Evolutionary conservation across 768 basidiomycete genomes (phyloP).

Genomic region (Ramaria rubella): DNA sequence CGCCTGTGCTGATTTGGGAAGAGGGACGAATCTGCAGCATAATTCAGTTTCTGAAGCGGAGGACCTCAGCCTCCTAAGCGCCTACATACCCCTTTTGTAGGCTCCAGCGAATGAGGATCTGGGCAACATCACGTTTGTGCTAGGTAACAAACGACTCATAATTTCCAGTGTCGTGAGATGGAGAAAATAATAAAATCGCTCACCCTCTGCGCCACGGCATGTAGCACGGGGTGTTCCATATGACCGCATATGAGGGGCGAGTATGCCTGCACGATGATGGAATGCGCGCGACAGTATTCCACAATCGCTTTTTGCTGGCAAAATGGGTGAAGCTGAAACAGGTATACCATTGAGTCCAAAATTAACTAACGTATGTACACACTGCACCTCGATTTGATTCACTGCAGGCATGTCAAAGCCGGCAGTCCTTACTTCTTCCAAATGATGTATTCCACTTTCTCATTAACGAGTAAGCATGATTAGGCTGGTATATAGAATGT

Average conservation of each 20-base stretch:
- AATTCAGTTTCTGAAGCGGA: not conserved
- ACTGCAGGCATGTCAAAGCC: conserved; percentile 17
- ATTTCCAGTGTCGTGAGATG: not conserved
- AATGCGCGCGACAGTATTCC: conserved; percentile 6
- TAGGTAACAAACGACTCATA: not conserved
- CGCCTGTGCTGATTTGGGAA: conserved; percentile 57
- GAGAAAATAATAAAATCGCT: not conserved
- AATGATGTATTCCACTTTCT: conserved; percentile 18
- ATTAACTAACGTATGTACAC: conserved; percentile 8
- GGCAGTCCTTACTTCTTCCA: conserved; percentile 16
- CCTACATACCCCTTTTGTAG: conserved; percentile 31
- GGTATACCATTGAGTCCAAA: too few species aligned
- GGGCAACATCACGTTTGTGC: conserved; percentile 29
- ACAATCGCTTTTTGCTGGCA: conserved; percentile 37
- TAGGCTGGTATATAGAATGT: not conserved
- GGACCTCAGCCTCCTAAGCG: not conserved
- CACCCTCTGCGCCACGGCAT: conserved; percentile 19
- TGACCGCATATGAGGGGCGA: conserved; percentile 22
- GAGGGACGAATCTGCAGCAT: conserved; percentile 40
- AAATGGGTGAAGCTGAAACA: conserved; percentile 66
- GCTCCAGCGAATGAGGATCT: conserved; percentile 39
- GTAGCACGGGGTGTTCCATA: conserved; percentile 18
- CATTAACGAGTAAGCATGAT: too few species aligned
- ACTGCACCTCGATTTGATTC: conserved; percentile 21
- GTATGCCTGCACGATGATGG: conserved; percentile 24